These are phyloP conservation scores for Cordyceps fumosorosea DNA, from an alignment of 2,329 filamentous ascomycete genomes.

Conservation along the genomic window DNA sequence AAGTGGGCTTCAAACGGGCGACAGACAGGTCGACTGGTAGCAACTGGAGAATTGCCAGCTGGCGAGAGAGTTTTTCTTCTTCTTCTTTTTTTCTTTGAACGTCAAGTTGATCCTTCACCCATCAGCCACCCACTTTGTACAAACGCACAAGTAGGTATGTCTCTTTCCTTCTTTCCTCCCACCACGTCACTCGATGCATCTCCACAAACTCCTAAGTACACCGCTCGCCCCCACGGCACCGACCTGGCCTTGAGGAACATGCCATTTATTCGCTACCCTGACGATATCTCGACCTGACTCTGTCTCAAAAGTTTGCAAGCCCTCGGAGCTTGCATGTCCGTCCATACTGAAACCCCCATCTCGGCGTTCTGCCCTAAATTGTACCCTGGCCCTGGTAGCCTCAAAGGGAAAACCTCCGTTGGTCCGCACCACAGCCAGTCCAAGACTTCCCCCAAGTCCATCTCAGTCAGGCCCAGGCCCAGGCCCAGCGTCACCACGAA, in stretches of 20 bases:
- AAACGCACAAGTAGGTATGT: too few relatives aligned
- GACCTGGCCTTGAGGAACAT: not conserved
- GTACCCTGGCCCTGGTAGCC: not conserved
- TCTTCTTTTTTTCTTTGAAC: not conserved
- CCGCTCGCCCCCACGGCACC: not conserved
- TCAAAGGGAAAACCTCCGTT: conserved; percentile 6
- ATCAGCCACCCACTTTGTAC: too few relatives aligned
- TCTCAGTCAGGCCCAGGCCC: not conserved
- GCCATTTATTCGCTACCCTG: not conserved
- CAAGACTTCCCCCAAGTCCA: not conserved
- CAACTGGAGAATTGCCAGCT: conserved; percentile 1
- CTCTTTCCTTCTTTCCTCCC: not conserved
- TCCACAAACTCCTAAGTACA: not conserved
- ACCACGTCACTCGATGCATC: too few relatives aligned
- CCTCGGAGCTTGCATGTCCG: not conserved
- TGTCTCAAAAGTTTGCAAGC: not conserved
- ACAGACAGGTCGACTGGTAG: not conserved
- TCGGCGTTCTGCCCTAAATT: conserved; percentile 6
- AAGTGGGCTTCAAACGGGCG: not conserved
- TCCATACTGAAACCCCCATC: not conserved
- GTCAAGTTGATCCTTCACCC: too few relatives aligned
- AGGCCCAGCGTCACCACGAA: not conserved
- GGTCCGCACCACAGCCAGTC: not conserved
- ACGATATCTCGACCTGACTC: not conserved
- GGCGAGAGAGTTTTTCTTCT: not conserved